Percentiles rank a stretch among this genome's conserved stretches.
phyloP scores from a whole-genome alignment of 1,284 basidiomycete genomes.

The Malassezia psittaci region DNA sequence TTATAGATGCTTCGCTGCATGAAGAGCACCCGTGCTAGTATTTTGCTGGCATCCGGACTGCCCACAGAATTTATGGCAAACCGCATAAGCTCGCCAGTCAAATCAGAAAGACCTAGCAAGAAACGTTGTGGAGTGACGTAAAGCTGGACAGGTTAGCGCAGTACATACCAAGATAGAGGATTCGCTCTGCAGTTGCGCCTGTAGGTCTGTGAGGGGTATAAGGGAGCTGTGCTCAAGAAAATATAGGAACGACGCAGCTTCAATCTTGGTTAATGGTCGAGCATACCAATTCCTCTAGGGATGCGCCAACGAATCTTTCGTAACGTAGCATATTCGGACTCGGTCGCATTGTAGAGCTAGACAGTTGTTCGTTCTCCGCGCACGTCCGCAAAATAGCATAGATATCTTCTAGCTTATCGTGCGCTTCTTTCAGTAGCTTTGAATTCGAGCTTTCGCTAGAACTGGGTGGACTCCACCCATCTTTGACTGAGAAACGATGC shows the following conservation, averaged over 20 bases:
- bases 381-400: constrained; percentile 59
- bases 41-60: constrained; percentile 17
- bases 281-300: constrained; percentile 49
- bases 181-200: constrained; percentile 45
- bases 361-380: constrained; percentile 42
- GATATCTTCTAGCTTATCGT: constrained; percentile 63
- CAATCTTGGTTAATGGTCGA: constrained; percentile 55
- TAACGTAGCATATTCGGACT: constrained; percentile 22
- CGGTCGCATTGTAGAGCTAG: neutral
- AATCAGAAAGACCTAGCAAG: constrained; percentile 78
- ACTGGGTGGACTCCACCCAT: constrained; percentile 11
- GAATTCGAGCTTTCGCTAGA: neutral
- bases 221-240: constrained; percentile 67
- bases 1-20: constrained; percentile 26
- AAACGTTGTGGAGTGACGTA: constrained; percentile 63
- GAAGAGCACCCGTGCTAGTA: constrained; percentile 25
- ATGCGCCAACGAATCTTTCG: constrained; percentile 36
- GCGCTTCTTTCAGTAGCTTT: constrained; percentile 55
- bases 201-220: constrained; percentile 63
- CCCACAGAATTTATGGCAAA: constrained; percentile 57
- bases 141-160: neutral
- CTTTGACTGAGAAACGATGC: constrained; percentile 56
- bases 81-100: constrained; percentile 96
- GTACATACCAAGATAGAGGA: neutral
- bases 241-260: constrained; percentile 77